Base-by-base conservation (phyloP, 139 green algal species). In the Eudorina sp. region DNA sequence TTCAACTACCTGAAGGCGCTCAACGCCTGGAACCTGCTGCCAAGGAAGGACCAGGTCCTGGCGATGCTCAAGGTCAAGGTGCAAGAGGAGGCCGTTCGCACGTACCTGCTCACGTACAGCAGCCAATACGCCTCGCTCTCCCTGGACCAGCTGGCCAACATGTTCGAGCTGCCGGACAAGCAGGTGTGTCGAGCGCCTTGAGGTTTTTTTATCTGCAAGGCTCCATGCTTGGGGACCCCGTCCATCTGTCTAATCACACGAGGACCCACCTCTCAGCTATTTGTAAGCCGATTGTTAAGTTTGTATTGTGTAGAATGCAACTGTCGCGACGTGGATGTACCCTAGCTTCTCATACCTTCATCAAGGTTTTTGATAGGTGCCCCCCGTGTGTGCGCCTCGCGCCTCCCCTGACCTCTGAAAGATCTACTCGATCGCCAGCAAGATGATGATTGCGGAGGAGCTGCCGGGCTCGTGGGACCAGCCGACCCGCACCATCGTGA, bases 401-500 rank as follows among this genome's bases (percentile, higher is more conserved):
- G 6, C n/a, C 6, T 13, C 9, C 55, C 16, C 58, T 9, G 14
- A 16, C 51, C 51, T 16, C 14, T 16, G 51, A 60, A 5, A 83
- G 74, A 84, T 79, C 34, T 94, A 90, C 91, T 95, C 84, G 66
- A 93, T 98, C 29, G 95, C 97, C 29, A 95, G 89, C 91, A 95
- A 95, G 74, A 97, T 99, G 94, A 98, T 99, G 89, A 97, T 98
- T 53, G 90, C 94, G 9, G 97, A 99, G 79, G 94, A 97, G 88
- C 94, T 99, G 83, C 92, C 93, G 0, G 98, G 95, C 48, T 96
- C 87, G 77, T 98, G 96, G 94, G 98, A 99, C 93, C 96, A 99
- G 92, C 97, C 97, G 31, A 99, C 97, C 0, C 91, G 90, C 81
- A 98, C 96, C 64, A 96, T 99, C 58, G 96, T 99, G 36, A 98